Percentiles rank a stretch among this genome's conserved stretches.
phyloP scores from a whole-genome alignment of 768 basidiomycete species.

The Kondoa malvinella region DNA sequence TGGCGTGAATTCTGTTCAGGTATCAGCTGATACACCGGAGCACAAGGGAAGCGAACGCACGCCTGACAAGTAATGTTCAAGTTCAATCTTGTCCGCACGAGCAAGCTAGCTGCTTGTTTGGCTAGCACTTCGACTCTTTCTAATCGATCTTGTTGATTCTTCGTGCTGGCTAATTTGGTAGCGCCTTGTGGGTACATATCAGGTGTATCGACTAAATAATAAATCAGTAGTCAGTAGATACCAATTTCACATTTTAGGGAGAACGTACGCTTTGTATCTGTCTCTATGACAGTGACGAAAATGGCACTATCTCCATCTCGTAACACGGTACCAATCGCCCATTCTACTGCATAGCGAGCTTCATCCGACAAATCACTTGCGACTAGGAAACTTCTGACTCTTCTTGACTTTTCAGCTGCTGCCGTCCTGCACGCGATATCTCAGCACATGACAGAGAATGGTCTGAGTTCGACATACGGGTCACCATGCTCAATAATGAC shows the following conservation, averaged over 20 bases:
- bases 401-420: slow-evolving; percentile 32
- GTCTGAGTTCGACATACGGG: slow-evolving; percentile 14
- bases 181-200: slow-evolving; percentile 30
- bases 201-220: slow-evolving; percentile 22
- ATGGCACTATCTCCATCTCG: slow-evolving; percentile 81
- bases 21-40: neutral
- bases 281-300: slow-evolving; percentile 79
- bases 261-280: slow-evolving; percentile 62
- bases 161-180: slow-evolving; percentile 57
- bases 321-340: slow-evolving; percentile 87
- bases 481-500: slow-evolving; percentile 63
- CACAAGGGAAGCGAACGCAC: slow-evolving; percentile 2
- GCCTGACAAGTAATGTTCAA: slow-evolving; percentile 82
- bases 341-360: slow-evolving; percentile 84
- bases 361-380: slow-evolving; percentile 92
- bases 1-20: slow-evolving; percentile 16
- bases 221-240: neutral
- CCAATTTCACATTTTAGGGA: too few species aligned
- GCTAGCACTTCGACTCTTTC: slow-evolving; percentile 70
- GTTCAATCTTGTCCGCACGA: slow-evolving; percentile 77
- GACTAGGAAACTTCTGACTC: slow-evolving; percentile 58
- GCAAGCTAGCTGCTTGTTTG: slow-evolving; percentile 68
- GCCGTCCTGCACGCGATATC: slow-evolving; percentile 6
- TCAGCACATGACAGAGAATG: slow-evolving; percentile 38
- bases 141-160: slow-evolving; percentile 87